These are phyloP conservation scores for Oryza coarctata DNA, from an alignment of 176 grass and related monocot species.

Conservation along the genomic window DNA sequence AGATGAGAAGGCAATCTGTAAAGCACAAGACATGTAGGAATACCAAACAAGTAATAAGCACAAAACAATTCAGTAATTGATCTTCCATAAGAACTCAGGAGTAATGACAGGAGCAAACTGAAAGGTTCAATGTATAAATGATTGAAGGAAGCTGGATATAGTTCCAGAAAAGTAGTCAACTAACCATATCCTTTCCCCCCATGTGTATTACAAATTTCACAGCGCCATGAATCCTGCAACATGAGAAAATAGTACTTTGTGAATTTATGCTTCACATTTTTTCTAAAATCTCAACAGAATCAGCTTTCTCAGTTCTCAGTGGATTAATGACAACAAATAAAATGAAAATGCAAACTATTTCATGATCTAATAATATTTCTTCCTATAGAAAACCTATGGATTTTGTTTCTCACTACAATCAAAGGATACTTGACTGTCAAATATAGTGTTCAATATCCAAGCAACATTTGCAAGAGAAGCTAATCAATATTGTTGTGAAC, in stretches of 20 bases:
- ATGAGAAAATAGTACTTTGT: constrained; percentile 30
- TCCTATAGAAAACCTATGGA: neutral
- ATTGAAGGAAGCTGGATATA: neutral
- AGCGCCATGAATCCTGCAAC: constrained; percentile 83
- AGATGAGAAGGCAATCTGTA: neutral
- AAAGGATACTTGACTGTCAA: neutral
- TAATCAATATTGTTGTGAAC: constrained; percentile 21
- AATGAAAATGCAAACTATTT: neutral
- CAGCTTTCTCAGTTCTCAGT: neutral
- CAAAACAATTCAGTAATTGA: neutral
- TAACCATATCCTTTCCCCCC: constrained; percentile 95
- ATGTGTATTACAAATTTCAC: constrained; percentile 77
- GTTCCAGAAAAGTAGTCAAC: constrained; percentile 27
- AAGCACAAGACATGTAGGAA: constrained; percentile 23
- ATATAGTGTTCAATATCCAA: constrained; percentile 3
- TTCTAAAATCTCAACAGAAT: neutral
- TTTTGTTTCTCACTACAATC: constrained; percentile 4
- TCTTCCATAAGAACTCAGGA: neutral
- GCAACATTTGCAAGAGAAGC: neutral
- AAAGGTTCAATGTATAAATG: neutral
- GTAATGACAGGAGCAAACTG: constrained; percentile 9
- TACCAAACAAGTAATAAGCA: constrained; percentile 19
- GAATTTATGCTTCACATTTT: neutral
- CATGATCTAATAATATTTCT: constrained; percentile 7
- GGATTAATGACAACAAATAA: neutral